Base-by-base conservation (phyloP, 2,329 filamentous ascomycete species). In the Tolypocladium pustulatum region DNA sequence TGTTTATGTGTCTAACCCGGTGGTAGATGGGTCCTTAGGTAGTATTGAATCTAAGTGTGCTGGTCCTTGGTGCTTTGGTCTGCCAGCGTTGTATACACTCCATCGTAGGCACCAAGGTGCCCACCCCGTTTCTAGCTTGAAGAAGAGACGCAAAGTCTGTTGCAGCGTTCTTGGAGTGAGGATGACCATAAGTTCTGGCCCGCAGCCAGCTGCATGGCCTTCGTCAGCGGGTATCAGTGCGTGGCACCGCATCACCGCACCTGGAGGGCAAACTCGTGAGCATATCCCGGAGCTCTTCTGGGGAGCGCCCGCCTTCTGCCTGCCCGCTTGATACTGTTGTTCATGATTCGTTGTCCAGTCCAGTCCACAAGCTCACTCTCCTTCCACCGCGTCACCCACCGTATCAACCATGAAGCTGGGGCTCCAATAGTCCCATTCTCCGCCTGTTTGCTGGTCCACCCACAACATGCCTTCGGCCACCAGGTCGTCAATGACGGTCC, bases 401-500 rank as follows among this genome's bases (percentile, higher is more conserved):
- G 69, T 66, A 46, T 78, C 77, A 2, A 78, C 71, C 78, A 92
- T 90, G 61, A 89, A 90, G 0, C 87, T 85, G 0, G 90, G 90
- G 60, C 85, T 90, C 94, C 94, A 99, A 67, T 97, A 99, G 73
- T 97, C 92, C 72, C 87, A 91, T 75, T 97, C 93, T 22, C 70
- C 71, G 10, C 83, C 80, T 12, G 76, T 86, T 75, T 97, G 91
- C 64, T 84, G 85, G 73, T 99, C 94, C 7, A 97, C 85, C 94
- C 94, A 99, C 17, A 99, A 84, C 77, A 99, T 83, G 57, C 91
- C 91, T 67, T 95, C 91, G 0, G 87, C 86, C 56, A 97, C 80
- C 38, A 99, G 76, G 72, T 99, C 94, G 62, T 97, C 91, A 56
- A 97, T 82, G 2, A 93, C 91, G 0, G 94, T 96, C 69, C 88